Percentiles rank a stretch among this genome's conserved stretches.
These are phyloP conservation scores for Furcasterigmium furcatum DNA, from an alignment of 2,329 filamentous ascomycete species.

Conservation along the genomic window DNA sequence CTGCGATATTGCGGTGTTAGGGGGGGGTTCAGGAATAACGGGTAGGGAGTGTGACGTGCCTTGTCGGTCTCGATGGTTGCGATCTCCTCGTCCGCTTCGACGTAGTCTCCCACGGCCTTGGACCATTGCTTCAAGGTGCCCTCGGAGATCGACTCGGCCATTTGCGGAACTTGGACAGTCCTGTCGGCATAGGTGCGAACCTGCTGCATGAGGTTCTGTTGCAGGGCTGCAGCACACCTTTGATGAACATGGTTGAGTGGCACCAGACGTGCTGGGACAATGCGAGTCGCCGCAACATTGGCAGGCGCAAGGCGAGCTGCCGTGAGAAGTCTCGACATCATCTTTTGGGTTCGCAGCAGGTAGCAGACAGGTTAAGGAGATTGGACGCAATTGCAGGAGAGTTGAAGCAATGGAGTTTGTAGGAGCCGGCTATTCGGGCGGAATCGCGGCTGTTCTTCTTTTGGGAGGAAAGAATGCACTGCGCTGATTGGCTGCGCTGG, in stretches of 20 bases:
- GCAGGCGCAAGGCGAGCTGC: conserved; percentile 32
- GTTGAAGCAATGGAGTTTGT: not conserved
- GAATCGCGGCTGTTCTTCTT: too few relatives aligned
- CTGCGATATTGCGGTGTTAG: conserved; percentile 36
- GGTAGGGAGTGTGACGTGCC: conserved; percentile 44
- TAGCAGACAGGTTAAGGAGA: too few relatives aligned
- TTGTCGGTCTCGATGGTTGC: conserved; percentile 99
- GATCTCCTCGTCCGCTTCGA: conserved; percentile 95
- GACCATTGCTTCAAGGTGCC: conserved; percentile 94
- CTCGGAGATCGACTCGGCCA: conserved; percentile 98
- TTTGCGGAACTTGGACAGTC: conserved; percentile 89
- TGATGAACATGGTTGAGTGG: conserved; percentile 36
- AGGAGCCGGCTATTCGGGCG: not conserved
- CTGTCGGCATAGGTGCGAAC: conserved; percentile 71
- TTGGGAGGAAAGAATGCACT: too few relatives aligned
- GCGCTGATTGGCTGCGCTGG: too few relatives aligned
- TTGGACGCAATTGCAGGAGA: not conserved
- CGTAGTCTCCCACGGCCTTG: conserved; percentile 88
- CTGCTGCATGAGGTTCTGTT: conserved; percentile 47
- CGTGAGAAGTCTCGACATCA: conserved; percentile 41
- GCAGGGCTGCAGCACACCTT: conserved; percentile 15
- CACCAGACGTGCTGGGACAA: conserved; percentile 38
- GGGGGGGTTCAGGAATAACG: not conserved
- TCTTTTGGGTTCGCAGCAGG: conserved; percentile 17
- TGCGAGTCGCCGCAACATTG: conserved; percentile 39